Conservation (phyloP, 306 rosid species). For the Cucumis hystrix region DNA sequence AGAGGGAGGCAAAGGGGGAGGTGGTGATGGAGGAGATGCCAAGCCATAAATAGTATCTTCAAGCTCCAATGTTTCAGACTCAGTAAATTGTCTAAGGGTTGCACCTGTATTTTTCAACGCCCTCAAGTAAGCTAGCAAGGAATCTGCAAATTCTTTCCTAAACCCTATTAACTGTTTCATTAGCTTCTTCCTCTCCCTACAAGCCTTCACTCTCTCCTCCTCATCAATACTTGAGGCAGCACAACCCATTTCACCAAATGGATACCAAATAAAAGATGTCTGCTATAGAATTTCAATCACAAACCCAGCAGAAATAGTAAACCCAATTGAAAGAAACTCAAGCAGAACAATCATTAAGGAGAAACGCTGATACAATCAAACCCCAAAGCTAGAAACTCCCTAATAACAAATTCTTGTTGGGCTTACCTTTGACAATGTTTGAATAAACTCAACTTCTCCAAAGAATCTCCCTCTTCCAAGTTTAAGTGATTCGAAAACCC, state of each 20-base stretch:
- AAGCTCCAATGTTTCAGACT: constrained; percentile 59
- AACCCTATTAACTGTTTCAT: constrained; percentile 51
- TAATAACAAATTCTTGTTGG: not conserved
- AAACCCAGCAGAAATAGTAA: not conserved
- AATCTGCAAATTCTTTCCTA: constrained; percentile 69
- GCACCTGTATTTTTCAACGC: constrained; percentile 68
- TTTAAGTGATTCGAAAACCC: not conserved
- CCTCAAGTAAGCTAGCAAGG: constrained; percentile 54
- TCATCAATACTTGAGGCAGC: constrained; percentile 51
- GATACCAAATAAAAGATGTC: not conserved
- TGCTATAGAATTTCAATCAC: not conserved
- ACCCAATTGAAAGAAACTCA: not conserved
- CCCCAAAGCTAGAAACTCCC: not conserved
- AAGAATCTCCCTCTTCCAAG: not conserved
- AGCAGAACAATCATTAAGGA: not conserved
- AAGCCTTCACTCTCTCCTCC: constrained; percentile 49
- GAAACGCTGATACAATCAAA: not conserved
- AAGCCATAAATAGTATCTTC: constrained; percentile 32
- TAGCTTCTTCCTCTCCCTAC: constrained; percentile 70
- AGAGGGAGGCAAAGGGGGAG: constrained; percentile 31
- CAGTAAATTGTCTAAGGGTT: constrained; percentile 78
- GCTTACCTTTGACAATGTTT: not conserved
- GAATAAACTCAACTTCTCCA: not conserved
- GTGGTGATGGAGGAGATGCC: constrained; percentile 42
- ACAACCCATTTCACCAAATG: constrained; percentile 56